Conservation (phyloP, 352 stramenopile genomes). For the Phytophthora crassamura region DNA sequence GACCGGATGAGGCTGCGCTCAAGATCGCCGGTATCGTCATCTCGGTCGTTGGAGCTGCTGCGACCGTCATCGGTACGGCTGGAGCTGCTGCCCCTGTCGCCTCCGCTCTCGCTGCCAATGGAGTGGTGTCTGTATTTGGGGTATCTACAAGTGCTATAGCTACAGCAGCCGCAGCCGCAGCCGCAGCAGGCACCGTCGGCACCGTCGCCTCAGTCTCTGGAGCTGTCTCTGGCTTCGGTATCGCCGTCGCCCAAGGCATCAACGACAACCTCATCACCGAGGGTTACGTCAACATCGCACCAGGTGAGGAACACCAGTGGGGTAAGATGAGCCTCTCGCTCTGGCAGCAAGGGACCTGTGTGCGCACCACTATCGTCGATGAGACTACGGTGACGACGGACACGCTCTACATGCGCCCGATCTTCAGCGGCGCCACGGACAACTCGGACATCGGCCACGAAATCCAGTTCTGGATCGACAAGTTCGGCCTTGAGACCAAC, state of each 20-base stretch:
- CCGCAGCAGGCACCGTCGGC: conserved; percentile 26
- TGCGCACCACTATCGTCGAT: conserved; percentile 49
- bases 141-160: conserved; percentile 37
- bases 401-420: conserved; percentile 58
- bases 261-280: conserved; percentile 33
- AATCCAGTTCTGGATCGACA: conserved; percentile 62
- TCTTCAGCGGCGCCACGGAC: conserved; percentile 55
- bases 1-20: conserved; percentile 45
- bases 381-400: conserved; percentile 44
- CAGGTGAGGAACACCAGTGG: conserved; percentile 41
- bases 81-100: conserved; percentile 42
- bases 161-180: conserved; percentile 20
- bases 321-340: conserved; percentile 54
- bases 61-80: conserved; percentile 35
- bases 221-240: conserved; percentile 32
- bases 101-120: conserved; percentile 32
- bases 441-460: conserved; percentile 52
- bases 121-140: conserved; percentile 40
- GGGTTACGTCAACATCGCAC: conserved; percentile 36
- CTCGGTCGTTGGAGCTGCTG: conserved; percentile 30
- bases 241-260: conserved; percentile 44
- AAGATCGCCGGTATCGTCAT: conserved; percentile 45
- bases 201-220: conserved; percentile 28
- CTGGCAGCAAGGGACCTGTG: conserved; percentile 55
- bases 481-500: conserved; percentile 41